Evolutionary conservation across 2,329 filamentous ascomycete species (phyloP).

Genomic region (Penicillium glabrum): DNA sequence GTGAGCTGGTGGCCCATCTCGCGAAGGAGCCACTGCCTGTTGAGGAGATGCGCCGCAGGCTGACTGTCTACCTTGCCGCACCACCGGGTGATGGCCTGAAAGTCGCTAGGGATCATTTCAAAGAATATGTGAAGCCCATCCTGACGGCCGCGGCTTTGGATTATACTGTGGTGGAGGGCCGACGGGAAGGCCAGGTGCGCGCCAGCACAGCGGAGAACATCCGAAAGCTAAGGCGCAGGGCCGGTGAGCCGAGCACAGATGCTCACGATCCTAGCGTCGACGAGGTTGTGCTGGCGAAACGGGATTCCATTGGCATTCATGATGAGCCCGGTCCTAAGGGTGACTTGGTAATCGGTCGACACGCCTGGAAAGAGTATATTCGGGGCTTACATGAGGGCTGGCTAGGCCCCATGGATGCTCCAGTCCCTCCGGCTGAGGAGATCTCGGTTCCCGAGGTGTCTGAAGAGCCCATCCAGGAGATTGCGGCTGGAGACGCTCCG

Average conservation of each 20-base stretch:
- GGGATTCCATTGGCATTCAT: slow-evolving; percentile 65
- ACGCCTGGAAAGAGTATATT: slow-evolving; percentile 97
- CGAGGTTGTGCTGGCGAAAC: slow-evolving; percentile 61
- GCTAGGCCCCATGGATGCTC: slow-evolving; percentile 74
- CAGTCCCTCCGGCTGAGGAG: slow-evolving; percentile 22
- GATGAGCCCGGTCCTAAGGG: slow-evolving; percentile 74
- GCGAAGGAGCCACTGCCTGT: slow-evolving; percentile 72
- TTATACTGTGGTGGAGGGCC: slow-evolving; percentile 93
- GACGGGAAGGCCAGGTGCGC: slow-evolving; percentile 88
- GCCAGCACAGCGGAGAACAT: slow-evolving; percentile 85
- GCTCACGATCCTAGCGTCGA: slow-evolving; percentile 53
- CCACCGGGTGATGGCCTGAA: slow-evolving; percentile 85
- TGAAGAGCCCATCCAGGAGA: slow-evolving; percentile 27
- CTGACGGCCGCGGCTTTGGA: slow-evolving; percentile 86
- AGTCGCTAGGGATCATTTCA: slow-evolving; percentile 88
- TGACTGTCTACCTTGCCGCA: slow-evolving; percentile 82
- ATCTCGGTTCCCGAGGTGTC: slow-evolving; percentile 20
- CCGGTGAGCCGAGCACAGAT: slow-evolving; percentile 54
- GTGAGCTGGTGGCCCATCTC: slow-evolving; percentile 78
- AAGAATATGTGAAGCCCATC: slow-evolving; percentile 92
- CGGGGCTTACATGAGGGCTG: slow-evolving; percentile 93
- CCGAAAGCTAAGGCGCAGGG: slow-evolving; percentile 62
- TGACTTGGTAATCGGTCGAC: slow-evolving; percentile 84
- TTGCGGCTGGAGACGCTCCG: slow-evolving; percentile 21
- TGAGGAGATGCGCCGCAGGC: slow-evolving; percentile 73